Evolutionary conservation across 2,329 filamentous ascomycete genomes (phyloP).

Genomic region (Penicillium glabrum): DNA sequence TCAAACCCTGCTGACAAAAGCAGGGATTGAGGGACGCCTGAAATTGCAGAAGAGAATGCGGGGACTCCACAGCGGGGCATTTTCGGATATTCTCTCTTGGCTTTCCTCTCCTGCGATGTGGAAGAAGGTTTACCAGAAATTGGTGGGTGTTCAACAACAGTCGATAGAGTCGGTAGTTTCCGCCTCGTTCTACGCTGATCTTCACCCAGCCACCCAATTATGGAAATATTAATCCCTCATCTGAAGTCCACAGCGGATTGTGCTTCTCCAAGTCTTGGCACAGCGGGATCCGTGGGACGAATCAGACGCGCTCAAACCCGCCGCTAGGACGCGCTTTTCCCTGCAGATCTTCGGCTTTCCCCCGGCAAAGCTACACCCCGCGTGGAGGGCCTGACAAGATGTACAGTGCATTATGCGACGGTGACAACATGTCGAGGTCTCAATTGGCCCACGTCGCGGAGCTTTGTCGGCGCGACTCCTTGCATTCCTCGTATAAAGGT

Average conservation of each 20-base stretch:
- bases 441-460: background rate
- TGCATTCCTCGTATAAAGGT: conserved; percentile 1
- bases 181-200: background rate
- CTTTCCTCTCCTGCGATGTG: background rate
- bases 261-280: conserved; percentile 5
- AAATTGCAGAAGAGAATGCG: background rate
- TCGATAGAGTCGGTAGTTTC: background rate
- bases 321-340: conserved; percentile 3
- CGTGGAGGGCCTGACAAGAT: background rate
- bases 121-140: background rate
- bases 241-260: background rate
- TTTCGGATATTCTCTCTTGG: background rate
- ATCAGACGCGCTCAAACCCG: conserved; percentile 9
- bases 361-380: background rate
- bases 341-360: background rate
- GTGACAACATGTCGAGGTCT: background rate
- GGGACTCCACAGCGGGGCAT: conserved; percentile 7
- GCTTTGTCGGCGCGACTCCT: background rate
- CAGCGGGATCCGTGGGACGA: background rate
- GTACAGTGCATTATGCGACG: background rate
- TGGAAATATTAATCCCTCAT: background rate
- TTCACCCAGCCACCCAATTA: background rate
- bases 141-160: background rate
- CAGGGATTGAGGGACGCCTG: background rate
- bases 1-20: background rate